Percentiles rank a stretch among this genome's conserved stretches.
These are phyloP conservation scores for Russula virescens DNA, from an alignment of 768 basidiomycete genomes.

Conservation along the genomic window DNA sequence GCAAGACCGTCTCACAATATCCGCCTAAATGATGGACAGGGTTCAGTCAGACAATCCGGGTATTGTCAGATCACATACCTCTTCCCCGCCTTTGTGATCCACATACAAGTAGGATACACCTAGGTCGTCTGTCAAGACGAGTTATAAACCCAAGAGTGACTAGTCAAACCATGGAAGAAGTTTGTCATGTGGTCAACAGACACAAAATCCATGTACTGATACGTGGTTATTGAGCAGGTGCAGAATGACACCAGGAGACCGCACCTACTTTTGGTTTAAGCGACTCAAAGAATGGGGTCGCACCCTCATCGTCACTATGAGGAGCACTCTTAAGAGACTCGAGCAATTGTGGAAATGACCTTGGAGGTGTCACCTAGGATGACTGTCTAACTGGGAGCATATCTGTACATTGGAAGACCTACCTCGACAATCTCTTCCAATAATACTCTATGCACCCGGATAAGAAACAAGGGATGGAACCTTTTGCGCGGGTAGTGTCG, in stretches of 20 bases:
- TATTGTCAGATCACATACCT: neutral
- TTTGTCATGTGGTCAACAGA: conserved; percentile 56
- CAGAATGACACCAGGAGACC: neutral
- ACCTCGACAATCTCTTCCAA: conserved; percentile 72
- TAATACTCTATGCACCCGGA: conserved; percentile 61
- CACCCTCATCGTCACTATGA: conserved; percentile 16
- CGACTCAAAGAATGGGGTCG: conserved; percentile 20
- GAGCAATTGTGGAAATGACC: conserved; percentile 41
- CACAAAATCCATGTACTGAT: conserved; percentile 44
- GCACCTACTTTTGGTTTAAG: conserved; percentile 17
- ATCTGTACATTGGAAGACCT: neutral
- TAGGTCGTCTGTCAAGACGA: neutral
- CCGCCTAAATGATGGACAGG: conserved; percentile 1
- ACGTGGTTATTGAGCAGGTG: neutral
- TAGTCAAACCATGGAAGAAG: conserved; percentile 40
- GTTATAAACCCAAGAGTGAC: neutral
- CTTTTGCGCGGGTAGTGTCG: conserved; percentile 50
- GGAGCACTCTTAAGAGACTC: conserved; percentile 29
- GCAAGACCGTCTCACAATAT: conserved; percentile 20
- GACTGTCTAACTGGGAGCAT: conserved; percentile 8
- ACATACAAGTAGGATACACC: conserved; percentile 24
- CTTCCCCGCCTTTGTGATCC: conserved; percentile 22
- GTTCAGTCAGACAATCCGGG: conserved; percentile 23
- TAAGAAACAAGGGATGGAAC: conserved; percentile 51
- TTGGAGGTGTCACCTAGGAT: conserved; percentile 56